phyloP scores from a whole-genome alignment of 495 filamentous ascomycete genomes.

The Annulohypoxylon stygium region DNA sequence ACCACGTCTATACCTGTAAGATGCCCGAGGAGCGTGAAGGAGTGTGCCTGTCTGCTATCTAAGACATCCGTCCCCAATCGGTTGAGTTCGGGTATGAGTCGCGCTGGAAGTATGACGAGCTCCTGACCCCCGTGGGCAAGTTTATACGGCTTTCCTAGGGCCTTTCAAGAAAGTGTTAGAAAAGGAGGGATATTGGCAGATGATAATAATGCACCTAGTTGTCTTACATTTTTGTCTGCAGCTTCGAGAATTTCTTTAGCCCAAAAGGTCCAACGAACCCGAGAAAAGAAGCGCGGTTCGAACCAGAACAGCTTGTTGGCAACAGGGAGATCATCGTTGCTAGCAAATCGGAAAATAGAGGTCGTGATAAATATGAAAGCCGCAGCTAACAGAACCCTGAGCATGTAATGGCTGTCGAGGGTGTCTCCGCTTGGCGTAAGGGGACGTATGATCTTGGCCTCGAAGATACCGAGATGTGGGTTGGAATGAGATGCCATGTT shows the following conservation, averaged over 20 bases:
- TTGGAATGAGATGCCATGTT: not conserved
- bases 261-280: conserved; percentile 1
- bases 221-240: conserved; percentile 2
- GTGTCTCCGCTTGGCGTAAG: not conserved
- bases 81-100: conserved; percentile 1
- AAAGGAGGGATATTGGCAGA: not conserved
- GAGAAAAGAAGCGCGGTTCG: not conserved
- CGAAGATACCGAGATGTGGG: not conserved
- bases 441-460: not conserved
- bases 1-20: conserved; percentile 2
- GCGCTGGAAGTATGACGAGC: not conserved
- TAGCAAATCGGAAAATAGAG: not conserved
- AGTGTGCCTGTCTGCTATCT: not conserved
- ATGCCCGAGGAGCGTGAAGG: conserved; percentile 5
- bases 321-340: not conserved
- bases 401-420: not conserved
- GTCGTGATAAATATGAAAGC: not conserved
- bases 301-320: not conserved
- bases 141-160: not conserved
- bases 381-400: not conserved
- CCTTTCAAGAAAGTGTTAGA: not conserved
- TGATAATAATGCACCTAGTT: no score
- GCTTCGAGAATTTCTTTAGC: not conserved
- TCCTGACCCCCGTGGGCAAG: not conserved
- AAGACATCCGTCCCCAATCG: not conserved